These are phyloP conservation scores for Plantago ovata DNA, from an alignment of 257 asterid genomes.

Conservation along the genomic window DNA sequence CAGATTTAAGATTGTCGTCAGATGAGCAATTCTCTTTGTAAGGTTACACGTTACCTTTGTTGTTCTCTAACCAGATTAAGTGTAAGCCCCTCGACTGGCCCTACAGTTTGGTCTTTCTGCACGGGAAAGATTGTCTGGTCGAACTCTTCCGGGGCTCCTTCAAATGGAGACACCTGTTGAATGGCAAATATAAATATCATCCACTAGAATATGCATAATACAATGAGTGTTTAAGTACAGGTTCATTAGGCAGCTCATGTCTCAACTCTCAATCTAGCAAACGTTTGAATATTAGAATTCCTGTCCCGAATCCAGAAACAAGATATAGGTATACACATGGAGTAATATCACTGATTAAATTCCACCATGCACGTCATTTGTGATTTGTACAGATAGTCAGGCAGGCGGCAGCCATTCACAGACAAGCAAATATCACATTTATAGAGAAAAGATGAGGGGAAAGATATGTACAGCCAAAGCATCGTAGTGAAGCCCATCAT, in stretches of 20 bases:
- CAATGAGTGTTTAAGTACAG: too few species aligned
- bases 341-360: too few species aligned
- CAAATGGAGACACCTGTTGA: slow-evolving; percentile 76
- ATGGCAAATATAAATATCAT: slow-evolving; percentile 13
- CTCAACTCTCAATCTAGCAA: too few species aligned
- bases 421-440: background rate
- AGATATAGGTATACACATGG: too few species aligned
- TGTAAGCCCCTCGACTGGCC: slow-evolving; percentile 55
- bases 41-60: slow-evolving; percentile 54
- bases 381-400: background rate
- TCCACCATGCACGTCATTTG: background rate
- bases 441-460: slow-evolving; percentile 19
- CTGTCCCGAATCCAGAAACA: too few species aligned
- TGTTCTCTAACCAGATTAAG: slow-evolving; percentile 77
- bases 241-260: too few species aligned
- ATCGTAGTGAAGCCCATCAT: slow-evolving; percentile 97
- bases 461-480: slow-evolving; percentile 73
- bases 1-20: background rate
- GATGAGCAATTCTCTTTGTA: background rate
- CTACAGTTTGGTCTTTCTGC: slow-evolving; percentile 51
- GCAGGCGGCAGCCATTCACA: background rate
- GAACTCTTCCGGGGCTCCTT: slow-evolving; percentile 90
- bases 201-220: background rate
- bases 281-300: too few species aligned
- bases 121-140: slow-evolving; percentile 88